Percentiles rank a stretch among this genome's conserved stretches.
Evolutionary conservation across 2,329 filamentous ascomycete species (phyloP).

Genomic region (Tolypocladium tropicale): DNA sequence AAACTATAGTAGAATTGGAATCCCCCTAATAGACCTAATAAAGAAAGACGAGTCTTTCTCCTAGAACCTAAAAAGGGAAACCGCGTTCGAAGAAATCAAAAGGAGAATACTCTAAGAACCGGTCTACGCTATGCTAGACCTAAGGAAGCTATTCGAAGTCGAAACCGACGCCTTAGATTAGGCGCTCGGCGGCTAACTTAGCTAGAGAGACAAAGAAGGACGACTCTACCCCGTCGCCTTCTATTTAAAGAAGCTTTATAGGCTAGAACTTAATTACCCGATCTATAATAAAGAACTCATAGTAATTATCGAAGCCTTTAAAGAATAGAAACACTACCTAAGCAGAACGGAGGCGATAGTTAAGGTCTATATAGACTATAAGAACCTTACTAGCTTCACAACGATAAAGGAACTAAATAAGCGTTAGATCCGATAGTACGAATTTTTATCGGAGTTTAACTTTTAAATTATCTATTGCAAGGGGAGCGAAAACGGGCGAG

Average conservation of each 20-base stretch:
- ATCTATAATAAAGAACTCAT: conserved; percentile 14
- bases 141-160: conserved; percentile 3
- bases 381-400: conserved; percentile 10
- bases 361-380: conserved; percentile 12
- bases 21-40: neutral
- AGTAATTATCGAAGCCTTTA: conserved; percentile 11
- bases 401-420: conserved; percentile 7
- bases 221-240: conserved; percentile 5
- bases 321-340: conserved; percentile 12
- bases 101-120: neutral
- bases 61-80: neutral
- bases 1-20: neutral
- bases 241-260: conserved; percentile 10
- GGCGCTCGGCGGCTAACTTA: neutral
- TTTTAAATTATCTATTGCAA: conserved; percentile 11
- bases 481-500: neutral
- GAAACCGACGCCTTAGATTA: conserved; percentile 6
- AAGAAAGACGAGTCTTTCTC: neutral
- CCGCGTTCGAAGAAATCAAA: neutral
- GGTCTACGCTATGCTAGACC: no score
- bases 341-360: conserved; percentile 6
- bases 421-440: neutral
- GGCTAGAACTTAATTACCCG: conserved; percentile 10
- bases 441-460: neutral
- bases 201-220: conserved; percentile 3